These are phyloP conservation scores for Globisporangium nagaii DNA, from an alignment of 352 stramenopile species.

Conservation along the genomic window DNA sequence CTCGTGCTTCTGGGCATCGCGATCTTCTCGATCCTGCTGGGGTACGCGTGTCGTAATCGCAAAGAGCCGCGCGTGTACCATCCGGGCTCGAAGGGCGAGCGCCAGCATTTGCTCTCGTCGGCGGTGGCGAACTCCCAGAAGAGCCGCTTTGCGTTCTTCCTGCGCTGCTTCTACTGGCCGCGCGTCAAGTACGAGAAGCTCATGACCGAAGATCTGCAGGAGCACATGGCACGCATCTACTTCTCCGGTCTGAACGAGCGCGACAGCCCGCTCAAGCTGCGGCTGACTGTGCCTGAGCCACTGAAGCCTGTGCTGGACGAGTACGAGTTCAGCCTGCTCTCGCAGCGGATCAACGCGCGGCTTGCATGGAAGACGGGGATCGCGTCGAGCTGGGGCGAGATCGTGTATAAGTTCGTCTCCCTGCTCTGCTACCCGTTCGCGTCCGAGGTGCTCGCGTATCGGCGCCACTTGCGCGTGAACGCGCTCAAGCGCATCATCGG, in stretches of 20 bases:
- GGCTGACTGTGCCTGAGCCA: constrained; percentile 44
- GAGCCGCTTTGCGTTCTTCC: constrained; percentile 47
- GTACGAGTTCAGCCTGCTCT: constrained; percentile 56
- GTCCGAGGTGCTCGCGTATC: constrained; percentile 59
- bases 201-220: constrained; percentile 64
- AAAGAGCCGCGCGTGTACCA: constrained; percentile 63
- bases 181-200: constrained; percentile 76
- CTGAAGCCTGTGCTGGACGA: constrained; percentile 67
- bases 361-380: constrained; percentile 44
- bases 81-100: constrained; percentile 41
- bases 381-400: constrained; percentile 49
- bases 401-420: constrained; percentile 54
- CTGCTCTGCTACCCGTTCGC: constrained; percentile 67
- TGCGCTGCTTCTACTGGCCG: constrained; percentile 70
- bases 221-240: constrained; percentile 81
- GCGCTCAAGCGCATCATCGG: constrained; percentile 65
- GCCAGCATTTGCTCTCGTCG: constrained; percentile 58
- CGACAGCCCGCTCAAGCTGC: constrained; percentile 51
- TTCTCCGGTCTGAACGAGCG: constrained; percentile 61
- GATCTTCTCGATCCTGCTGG: constrained; percentile 64
- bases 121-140: constrained; percentile 50
- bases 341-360: constrained; percentile 58
- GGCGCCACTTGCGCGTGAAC: constrained; percentile 70
- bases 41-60: constrained; percentile 61
- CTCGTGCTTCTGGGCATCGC: constrained; percentile 64